Percentiles rank a stretch among this genome's conserved stretches.
phyloP scores from a whole-genome alignment of 495 filamentous ascomycete genomes.

The Xylaria scruposa region DNA sequence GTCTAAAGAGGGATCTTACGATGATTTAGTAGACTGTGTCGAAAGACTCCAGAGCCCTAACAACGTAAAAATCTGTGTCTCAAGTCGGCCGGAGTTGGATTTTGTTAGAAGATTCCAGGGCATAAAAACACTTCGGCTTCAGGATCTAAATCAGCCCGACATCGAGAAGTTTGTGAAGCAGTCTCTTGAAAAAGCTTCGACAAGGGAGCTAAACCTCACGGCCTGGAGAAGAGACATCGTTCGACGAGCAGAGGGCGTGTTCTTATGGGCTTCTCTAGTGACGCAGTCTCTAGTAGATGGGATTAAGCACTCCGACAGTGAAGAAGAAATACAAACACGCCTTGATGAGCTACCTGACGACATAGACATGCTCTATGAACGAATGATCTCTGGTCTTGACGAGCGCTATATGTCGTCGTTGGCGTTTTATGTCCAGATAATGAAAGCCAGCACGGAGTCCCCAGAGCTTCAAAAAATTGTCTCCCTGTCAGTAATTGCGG shows the following conservation, averaged over 20 bases:
- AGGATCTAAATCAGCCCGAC: constrained; percentile 4
- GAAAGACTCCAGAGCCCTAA: not conserved
- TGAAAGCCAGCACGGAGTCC: not conserved
- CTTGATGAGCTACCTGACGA: not conserved
- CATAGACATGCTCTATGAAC: not conserved
- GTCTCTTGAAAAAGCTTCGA: not conserved
- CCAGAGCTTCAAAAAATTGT: too few relatives aligned
- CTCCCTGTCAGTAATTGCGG: not conserved
- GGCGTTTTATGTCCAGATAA: not conserved
- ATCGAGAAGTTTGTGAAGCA: not conserved
- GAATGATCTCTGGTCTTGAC: not conserved
- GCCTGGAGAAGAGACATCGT: not conserved
- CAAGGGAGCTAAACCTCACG: not conserved
- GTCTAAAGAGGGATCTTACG: not conserved
- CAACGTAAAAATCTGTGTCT: not conserved
- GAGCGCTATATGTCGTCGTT: not conserved
- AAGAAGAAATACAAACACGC: not conserved
- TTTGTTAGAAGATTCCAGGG: not conserved
- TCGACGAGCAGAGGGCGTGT: constrained; percentile 3
- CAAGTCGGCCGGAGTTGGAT: constrained; percentile 11
- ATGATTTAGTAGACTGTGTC: constrained; percentile 3
- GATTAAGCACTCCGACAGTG: not conserved
- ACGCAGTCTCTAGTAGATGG: not conserved
- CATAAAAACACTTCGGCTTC: constrained; percentile 2
- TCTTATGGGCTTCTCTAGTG: constrained; percentile 11